These are phyloP conservation scores for Neodidymelliopsis sp. DNA, from an alignment of 2,329 filamentous ascomycete species.

Conservation along the genomic window DNA sequence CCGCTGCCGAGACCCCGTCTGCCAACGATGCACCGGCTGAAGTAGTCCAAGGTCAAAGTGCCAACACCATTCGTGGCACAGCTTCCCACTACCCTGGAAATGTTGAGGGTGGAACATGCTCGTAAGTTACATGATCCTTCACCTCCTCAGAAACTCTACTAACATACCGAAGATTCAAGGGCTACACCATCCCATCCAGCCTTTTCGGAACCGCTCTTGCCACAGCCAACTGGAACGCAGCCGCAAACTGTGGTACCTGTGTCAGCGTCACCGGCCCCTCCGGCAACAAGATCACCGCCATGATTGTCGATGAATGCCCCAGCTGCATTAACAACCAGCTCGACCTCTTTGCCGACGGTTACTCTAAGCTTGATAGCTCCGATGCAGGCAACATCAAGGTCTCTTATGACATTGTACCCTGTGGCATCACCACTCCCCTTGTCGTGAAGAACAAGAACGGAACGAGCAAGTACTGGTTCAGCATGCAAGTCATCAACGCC, in stretches of 20 bases:
- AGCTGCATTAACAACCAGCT: conserved; percentile 62
- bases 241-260: conserved; percentile 68
- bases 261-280: conserved; percentile 65
- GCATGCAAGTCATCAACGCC: conserved; percentile 70
- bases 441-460: conserved; percentile 63
- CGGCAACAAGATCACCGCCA: conserved; percentile 67
- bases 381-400: conserved; percentile 59
- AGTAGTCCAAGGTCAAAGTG: conserved; percentile 7
- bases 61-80: conserved; percentile 32
- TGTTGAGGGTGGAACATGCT: conserved; percentile 65
- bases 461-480: conserved; percentile 63
- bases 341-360: conserved; percentile 63
- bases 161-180: conserved; percentile 60
- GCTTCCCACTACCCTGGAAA: conserved; percentile 51
- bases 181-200: conserved; percentile 66
- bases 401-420: conserved; percentile 59
- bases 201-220: conserved; percentile 70
- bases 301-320: conserved; percentile 69
- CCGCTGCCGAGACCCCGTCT: background rate
- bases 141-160: background rate
- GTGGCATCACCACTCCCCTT: conserved; percentile 60
- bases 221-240: conserved; percentile 63
- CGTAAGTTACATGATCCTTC: background rate
- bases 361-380: conserved; percentile 55
- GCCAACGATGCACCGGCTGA: background rate